These are phyloP conservation scores for Auricularia sp. DNA, from an alignment of 768 basidiomycete species.

Conservation along the genomic window DNA sequence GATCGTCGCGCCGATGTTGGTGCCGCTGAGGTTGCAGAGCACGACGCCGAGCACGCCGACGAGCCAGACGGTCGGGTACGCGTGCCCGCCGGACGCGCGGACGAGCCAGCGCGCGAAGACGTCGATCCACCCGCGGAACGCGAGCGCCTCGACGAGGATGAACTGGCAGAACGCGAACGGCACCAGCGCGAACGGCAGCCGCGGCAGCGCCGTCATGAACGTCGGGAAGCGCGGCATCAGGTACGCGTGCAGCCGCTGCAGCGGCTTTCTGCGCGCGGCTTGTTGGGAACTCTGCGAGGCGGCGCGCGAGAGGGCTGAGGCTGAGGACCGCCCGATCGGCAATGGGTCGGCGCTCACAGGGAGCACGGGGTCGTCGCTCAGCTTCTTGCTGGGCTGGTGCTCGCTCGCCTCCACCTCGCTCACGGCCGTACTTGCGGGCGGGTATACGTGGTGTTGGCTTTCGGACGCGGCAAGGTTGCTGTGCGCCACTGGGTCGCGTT, in stretches of 20 bases:
- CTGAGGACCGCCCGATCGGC: not conserved
- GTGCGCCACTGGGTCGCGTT: not conserved
- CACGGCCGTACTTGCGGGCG: not conserved
- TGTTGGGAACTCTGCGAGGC: not conserved
- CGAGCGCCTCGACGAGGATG: conserved; percentile 80
- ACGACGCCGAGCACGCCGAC: conserved; percentile 64
- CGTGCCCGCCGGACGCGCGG: conserved; percentile 31
- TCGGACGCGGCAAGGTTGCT: not conserved
- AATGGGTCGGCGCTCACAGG: not conserved
- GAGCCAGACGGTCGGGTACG: conserved; percentile 48
- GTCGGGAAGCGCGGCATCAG: conserved; percentile 49
- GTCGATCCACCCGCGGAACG: conserved; percentile 77
- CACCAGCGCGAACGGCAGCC: conserved; percentile 70
- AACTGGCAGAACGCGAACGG: conserved; percentile 94
- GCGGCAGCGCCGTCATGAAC: conserved; percentile 48
- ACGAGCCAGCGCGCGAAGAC: conserved; percentile 61
- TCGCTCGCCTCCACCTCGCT: not conserved
- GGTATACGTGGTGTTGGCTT: not conserved
- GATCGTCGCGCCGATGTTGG: conserved; percentile 88
- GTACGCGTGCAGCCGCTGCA: conserved; percentile 7
- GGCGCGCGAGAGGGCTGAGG: not conserved
- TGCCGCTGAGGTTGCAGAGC: conserved; percentile 70
- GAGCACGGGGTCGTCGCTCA: not conserved
- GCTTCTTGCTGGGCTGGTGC: not conserved
- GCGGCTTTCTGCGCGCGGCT: not conserved